Evolutionary conservation across 306 rosid species (phyloP), one percentile per base, ranked within the genome.

Genomic region (Cicer arietinum): DNA sequence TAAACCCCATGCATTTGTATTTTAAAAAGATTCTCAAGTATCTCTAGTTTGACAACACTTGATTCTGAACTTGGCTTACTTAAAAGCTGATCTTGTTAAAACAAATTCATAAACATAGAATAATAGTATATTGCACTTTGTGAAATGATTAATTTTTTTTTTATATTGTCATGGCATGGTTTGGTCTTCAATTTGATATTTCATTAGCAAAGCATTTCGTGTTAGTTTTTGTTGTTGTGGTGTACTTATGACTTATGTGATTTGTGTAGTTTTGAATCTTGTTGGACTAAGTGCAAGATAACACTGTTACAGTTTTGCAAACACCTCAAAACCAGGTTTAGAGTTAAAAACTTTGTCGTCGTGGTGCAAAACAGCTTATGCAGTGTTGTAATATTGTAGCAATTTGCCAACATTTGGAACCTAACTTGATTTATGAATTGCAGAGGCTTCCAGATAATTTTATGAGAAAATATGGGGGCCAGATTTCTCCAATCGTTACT

Each of bases 381-480:
- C 8, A 37, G 8, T 51, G 63, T 64, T 74, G 63, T 6, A 25
- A 3, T 30, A 7, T 59, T 6, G 25, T 14, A 10, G 58, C 25
- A 25, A 77, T 41, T 16, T 74, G 50, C 60, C 67, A 67, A 39
- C 70, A 67, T 71, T 40, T 52, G 57, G 62, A 73, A 8, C 77
- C 84, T 75, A 70, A 82, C 61, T 22, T 84, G 76, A 56, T 61
- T 82, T 79, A 8, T 76, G 75, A 70, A 73, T 44, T 82, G 88
- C 91, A 95, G 99, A 92, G 82, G 80, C 86, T 95, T 52, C 99
- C 99, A 20, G 98, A 92, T 62, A 66, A 56, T 79, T 92, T 95
- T 80, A 73, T 87, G 86, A 86, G 79, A 57, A 92, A 83, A 83
- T 80, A 86, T 79, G 87, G 88, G 42, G 82, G 88, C 9, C 91